Base-by-base conservation (phyloP, 176 grass and related monocot species). In the Guadua angustifolia region DNA sequence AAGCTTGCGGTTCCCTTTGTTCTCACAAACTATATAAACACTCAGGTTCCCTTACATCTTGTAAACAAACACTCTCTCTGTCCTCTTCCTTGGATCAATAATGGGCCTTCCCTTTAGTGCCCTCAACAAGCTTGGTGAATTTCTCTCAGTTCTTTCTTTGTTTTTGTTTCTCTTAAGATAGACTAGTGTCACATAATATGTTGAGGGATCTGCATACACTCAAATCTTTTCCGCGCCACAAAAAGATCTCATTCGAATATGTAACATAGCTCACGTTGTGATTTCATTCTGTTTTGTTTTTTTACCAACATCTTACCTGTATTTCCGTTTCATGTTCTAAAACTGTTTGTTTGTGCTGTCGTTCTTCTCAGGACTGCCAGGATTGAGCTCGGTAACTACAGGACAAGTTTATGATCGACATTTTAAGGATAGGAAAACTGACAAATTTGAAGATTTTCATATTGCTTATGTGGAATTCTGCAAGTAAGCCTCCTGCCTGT, bases 31-130 rank as follows among this genome's bases (percentile, higher is more conserved):
- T 83, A 88, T 86, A 88, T 85, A 92, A 78, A 85, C 79, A 52
- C 73, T 52, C 50, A 26, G 13, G 38, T 32, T 61, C 59, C 62
- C 50, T 50, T 22, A 14, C 38, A 42, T 66, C 69, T 76, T 63
- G 64, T 84, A 68, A 66, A 46, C 17, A 33, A 24, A 84, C 66
- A 63, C n/a, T 55, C 47, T 77, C 17, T 24, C 47, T 72, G 26
- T 50, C 52, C 57, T 61, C 40, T 74, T 36, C 6, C 46, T 60
- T 85, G 77, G 62, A 69, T 47, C 50, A 67, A 94, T 85, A 70
- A 94, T 94, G 92, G 92, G 92, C 63, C 33, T 69, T 78, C n/a
- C 87, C 53, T 84, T 92, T 22, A 78, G 92, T 13, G 84, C 59
- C 43, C 19, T 94, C 0, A 82, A 14, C 84, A 94, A 87, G 66